Evolutionary conservation across 306 rosid species (phyloP), one percentile per base, ranked within the genome.

Genomic region (Begonia fuchsioides): DNA sequence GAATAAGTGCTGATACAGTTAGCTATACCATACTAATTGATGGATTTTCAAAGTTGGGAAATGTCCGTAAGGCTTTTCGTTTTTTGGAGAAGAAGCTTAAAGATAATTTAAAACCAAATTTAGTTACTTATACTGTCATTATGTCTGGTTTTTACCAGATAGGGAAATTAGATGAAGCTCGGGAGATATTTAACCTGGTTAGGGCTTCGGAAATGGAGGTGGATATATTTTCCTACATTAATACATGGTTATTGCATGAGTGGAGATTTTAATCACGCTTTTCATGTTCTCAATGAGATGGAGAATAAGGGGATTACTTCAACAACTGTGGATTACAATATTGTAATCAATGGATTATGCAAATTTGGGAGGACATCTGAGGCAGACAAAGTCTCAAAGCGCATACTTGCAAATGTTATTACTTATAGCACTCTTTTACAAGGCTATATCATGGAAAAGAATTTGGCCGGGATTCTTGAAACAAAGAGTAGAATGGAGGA

Each of bases 141-240:
- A 72, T 83, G 63, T 72, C 62, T 47, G 93, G 82, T 3, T 78
- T 63, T 50, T 88, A 93, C 65, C 66, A 69, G 76, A 70, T 74
- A 69, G 95, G 95, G 40, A 81, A 68, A 63, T 13, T 78, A 56
- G 83, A 81, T 44, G 83, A 78, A 46, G 96, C 96, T 0, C 45
- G 62, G 64, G 15, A 49, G 46, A 64, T 90, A 68, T 76, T 74
- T 11, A 67, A 68, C 51, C 52, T 64, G 63, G 76, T 78, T 61
- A 67, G 58, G 12, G 76, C 66, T 54, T 56, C 65, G 70, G 80
- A 69, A 56, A 61, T 81, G 49, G 93, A 68, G 47, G 49, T 62
- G 57, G 85, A 90, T 64, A 95, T 84, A 39, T 79, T 79, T 67
- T 65, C 81, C 87, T 3, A 74, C 83, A 76, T 70, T 90, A 61